Conservation (phyloP, 305 asterid species). For the Fraxinus xanthoxyloides region DNA sequence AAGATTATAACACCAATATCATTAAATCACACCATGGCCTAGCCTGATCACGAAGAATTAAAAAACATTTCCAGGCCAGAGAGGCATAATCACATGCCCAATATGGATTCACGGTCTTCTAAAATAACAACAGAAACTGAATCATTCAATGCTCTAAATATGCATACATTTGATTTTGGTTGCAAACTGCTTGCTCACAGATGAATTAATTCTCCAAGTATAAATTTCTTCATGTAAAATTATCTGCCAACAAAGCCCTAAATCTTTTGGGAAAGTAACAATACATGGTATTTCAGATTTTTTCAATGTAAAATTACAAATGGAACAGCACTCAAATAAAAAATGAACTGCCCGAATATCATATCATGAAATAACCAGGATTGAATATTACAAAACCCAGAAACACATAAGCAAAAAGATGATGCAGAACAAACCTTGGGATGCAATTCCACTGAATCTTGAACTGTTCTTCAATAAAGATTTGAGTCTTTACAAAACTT, state of each 20-base stretch:
- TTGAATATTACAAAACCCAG: neutral
- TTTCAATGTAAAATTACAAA: neutral
- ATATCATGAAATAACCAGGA: neutral
- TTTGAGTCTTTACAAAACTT: conserved; percentile 18
- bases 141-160: neutral
- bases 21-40: neutral
- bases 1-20: neutral
- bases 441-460: neutral
- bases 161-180: neutral
- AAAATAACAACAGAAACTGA: neutral
- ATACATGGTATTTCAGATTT: neutral
- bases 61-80: neutral
- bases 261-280: neutral
- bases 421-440: conserved; percentile 24
- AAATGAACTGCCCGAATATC: neutral
- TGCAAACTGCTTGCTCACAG: conserved; percentile 1
- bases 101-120: neutral
- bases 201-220: conserved; percentile 18
- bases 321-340: neutral
- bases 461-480: neutral
- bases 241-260: neutral
- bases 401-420: neutral
- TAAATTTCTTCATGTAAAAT: neutral
- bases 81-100: neutral
- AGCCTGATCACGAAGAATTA: neutral